phyloP scores from a whole-genome alignment of 2,329 filamentous ascomycete species.

The Emericellopsis atlantica region DNA sequence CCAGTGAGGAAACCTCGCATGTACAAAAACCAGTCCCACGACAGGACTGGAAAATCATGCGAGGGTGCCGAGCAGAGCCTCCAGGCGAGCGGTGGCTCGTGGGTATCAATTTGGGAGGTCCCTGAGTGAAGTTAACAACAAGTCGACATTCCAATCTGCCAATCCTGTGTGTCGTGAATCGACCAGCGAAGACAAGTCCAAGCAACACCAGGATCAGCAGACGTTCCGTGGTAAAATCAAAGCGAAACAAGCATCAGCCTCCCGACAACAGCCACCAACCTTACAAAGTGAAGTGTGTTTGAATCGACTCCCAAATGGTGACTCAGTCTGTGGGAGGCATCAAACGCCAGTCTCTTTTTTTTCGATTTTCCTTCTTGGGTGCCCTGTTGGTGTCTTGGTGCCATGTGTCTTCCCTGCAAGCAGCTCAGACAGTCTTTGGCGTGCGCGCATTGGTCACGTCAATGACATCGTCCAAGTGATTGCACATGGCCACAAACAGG shows the following conservation, averaged over 20 bases:
- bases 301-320: constrained; percentile 27
- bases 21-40: no score
- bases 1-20: no score
- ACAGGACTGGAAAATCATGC: no score
- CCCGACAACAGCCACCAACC: constrained; percentile 24
- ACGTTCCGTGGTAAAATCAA: constrained; percentile 1
- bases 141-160: constrained; percentile 6
- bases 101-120: constrained; percentile 1
- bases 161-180: neutral
- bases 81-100: neutral
- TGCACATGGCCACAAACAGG: constrained; percentile 95
- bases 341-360: constrained; percentile 15
- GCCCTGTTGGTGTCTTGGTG: constrained; percentile 6
- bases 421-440: constrained; percentile 40
- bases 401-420: constrained; percentile 1
- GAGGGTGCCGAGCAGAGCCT: no score
- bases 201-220: constrained; percentile 6
- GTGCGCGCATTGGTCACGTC: constrained; percentile 62
- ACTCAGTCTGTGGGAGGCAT: constrained; percentile 38
- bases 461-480: constrained; percentile 92
- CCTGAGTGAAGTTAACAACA: neutral
- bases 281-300: constrained; percentile 31
- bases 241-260: neutral
- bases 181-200: constrained; percentile 3
- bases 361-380: constrained; percentile 9